Evolutionary conservation across 768 basidiomycete genomes (phyloP), one percentile per base, ranked within the genome.

Genomic region (Rhizopogon vulgaris): DNA sequence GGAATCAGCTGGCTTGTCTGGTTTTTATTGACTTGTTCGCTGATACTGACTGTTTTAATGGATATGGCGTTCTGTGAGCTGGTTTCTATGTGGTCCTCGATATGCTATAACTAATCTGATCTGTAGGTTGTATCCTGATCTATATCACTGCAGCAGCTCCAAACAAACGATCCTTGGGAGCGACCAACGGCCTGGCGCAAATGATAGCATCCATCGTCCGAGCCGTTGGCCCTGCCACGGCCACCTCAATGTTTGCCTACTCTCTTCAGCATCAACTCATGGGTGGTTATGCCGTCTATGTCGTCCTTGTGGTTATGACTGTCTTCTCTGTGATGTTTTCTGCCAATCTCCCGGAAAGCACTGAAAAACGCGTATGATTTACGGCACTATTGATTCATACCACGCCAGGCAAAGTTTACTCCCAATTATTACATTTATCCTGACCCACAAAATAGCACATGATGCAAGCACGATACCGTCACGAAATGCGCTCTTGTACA

Each of bases 71-170:
- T 61, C 32, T 58, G 71, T 72, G 24, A 38, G 67, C 51, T 39
- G n/a, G 9, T 39, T 42, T 18, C 12, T 5, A 36, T 24, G 17
- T 34, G 15, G 6, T 49, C 37, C 2, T n/a, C 47, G 3, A 3
- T 43, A 17, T 4, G 17, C 7, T 10, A 56, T 28, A 32, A 10
- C 42, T 53, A 48, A 49, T 48, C 10, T 9, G n/a, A 18, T 7
- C 52, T 36, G 3, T 32, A 86, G 86, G 84, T 10, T 81, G 84
- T 41, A 72, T 86, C 38, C 79, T 87, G 60, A 85, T 89, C 55
- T 85, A 80, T 58, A 83, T 89, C 53, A 75, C 79, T 10, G 77
- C 79, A 24, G 72, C 85, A 25, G 72, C 87, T 0, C 86, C 87
- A 6, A 85, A 85, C 56, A 73, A 74, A 49, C 77, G 80, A 28